phyloP scores from a whole-genome alignment of 352 stramenopile genomes.

The Sclerospora graminicola region DNA sequence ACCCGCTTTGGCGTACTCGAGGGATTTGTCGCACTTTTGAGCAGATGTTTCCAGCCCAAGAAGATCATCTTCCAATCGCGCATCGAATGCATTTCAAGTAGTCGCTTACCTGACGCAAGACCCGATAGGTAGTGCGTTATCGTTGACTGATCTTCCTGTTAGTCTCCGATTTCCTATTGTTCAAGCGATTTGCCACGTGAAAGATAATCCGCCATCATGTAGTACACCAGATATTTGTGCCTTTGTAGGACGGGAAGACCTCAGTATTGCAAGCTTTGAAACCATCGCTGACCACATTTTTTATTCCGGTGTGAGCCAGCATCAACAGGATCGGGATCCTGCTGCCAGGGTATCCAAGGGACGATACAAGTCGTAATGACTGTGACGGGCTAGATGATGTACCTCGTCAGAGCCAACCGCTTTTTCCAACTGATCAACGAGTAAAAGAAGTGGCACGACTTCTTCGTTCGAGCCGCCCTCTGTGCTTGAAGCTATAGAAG shows the following conservation, averaged over 20 bases:
- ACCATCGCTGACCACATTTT: slow-evolving; percentile 3
- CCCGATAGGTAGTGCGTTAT: slow-evolving; percentile 20
- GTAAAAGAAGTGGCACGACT: slow-evolving; percentile 76
- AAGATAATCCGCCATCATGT: slow-evolving; percentile 44
- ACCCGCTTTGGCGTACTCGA: slow-evolving; percentile 20
- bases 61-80: slow-evolving; percentile 1
- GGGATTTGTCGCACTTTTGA: slow-evolving; percentile 38
- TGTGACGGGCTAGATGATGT: slow-evolving; percentile 64
- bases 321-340: slow-evolving; percentile 11
- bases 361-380: slow-evolving; percentile 14
- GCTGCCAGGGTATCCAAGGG: neutral
- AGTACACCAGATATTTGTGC: slow-evolving; percentile 42
- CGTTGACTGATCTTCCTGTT: slow-evolving; percentile 47
- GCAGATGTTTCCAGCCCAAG: slow-evolving; percentile 16
- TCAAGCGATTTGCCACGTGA: slow-evolving; percentile 44
- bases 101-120: slow-evolving; percentile 46
- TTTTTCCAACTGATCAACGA: slow-evolving; percentile 67
- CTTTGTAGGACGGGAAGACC: slow-evolving; percentile 54
- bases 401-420: slow-evolving; percentile 33
- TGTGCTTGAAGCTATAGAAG: slow-evolving; percentile 69
- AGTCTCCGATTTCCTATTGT: slow-evolving; percentile 47
- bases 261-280: slow-evolving; percentile 23
- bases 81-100: slow-evolving; percentile 24
- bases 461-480: slow-evolving; percentile 58
- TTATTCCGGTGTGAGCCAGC: neutral